Evolutionary conservation across 2,329 filamentous ascomycete species (phyloP), one percentile per base, ranked within the genome.

Genomic region (Pyrenophora seminiperda): DNA sequence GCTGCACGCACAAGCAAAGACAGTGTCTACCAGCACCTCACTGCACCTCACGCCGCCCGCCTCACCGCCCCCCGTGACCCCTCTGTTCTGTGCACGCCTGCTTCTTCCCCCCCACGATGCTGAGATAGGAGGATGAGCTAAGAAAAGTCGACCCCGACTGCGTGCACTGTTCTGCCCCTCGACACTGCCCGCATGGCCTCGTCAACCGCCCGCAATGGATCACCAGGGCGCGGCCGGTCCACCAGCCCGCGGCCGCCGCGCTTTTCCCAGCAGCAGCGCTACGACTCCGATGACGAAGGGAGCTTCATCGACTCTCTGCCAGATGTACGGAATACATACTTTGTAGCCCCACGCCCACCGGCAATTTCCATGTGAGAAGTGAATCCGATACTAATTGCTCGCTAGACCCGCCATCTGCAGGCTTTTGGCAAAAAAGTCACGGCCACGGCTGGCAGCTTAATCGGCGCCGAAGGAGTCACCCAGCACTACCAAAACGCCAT

Each of bases 351-450:
- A n/a, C n/a, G 50, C 37, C 42, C 44, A 15, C 31, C 43, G 40
- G 43, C 30, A 29, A 7, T 36, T 27, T 38, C 37, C 27, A 22
- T 18, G 29, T 34, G n/a, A 19, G 29, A 19, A 24, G 38, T 19
- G 24, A 27, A 32, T 13, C 46, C 41, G 47, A 53, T 59, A 56
- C 61, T 67, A 53, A 67, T 51, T 27, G 30, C 45, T 48, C 42
- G 36, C 49, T 62, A 96, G 91, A 86, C 90, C 47, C 88, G 91
- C 65, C 90, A 94, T 59, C 79, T 97, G 64, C 92, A 97, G 77
- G 89, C 90, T 47, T 97, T 99, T 75, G 86, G 91, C 61, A 87
- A 93, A 70, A 99, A 97, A 76, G 91, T 97, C 56, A 94, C 92
- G 22, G 91, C 91, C 20, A 97, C 94, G 15, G 94, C 94, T 48